These are phyloP conservation scores for Lizanozyma gosingica DNA, from an alignment of 1,139 yeast species.

Conservation along the genomic window DNA sequence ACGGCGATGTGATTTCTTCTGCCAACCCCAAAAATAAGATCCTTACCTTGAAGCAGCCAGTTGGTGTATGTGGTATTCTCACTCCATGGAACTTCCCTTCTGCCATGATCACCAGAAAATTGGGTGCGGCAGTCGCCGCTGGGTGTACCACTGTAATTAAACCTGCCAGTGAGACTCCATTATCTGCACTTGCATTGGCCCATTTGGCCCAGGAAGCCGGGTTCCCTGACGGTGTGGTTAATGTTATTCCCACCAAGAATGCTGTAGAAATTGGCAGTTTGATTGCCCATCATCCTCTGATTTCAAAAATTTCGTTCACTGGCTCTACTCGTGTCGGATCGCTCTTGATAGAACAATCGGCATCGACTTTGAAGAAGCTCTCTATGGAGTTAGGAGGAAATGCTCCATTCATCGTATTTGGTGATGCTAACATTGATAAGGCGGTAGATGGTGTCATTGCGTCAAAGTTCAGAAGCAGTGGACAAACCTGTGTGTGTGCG, in stretches of 20 bases:
- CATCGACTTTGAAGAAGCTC: conserved; percentile 37
- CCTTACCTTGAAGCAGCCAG: conserved; percentile 27
- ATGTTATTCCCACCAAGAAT: conserved; percentile 29
- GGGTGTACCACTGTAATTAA: conserved; percentile 40
- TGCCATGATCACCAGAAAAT: conserved; percentile 42
- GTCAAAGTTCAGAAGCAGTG: conserved; percentile 60
- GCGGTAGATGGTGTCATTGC: conserved; percentile 44
- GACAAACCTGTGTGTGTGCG: conserved; percentile 88
- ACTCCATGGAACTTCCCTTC: conserved; percentile 43
- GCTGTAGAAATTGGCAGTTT: conserved; percentile 19
- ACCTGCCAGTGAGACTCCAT: conserved; percentile 39
- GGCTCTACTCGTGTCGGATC: conserved; percentile 54
- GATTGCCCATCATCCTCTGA: conserved; percentile 14
- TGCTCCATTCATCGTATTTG: conserved; percentile 41
- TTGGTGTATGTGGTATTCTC: conserved; percentile 40
- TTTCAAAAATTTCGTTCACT: conserved; percentile 48
- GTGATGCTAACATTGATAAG: conserved; percentile 39
- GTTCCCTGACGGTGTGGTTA: conserved; percentile 35
- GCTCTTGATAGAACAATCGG: conserved; percentile 37
- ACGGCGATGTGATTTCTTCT: conserved; percentile 20
- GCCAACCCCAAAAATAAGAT: conserved; percentile 11
- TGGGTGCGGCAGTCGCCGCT: conserved; percentile 42
- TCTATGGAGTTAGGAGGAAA: conserved; percentile 48
- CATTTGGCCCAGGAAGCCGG: conserved; percentile 36
- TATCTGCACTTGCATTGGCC: conserved; percentile 37